Base-by-base conservation (phyloP, 1,139 yeast species). In the Candida sojae region DNA sequence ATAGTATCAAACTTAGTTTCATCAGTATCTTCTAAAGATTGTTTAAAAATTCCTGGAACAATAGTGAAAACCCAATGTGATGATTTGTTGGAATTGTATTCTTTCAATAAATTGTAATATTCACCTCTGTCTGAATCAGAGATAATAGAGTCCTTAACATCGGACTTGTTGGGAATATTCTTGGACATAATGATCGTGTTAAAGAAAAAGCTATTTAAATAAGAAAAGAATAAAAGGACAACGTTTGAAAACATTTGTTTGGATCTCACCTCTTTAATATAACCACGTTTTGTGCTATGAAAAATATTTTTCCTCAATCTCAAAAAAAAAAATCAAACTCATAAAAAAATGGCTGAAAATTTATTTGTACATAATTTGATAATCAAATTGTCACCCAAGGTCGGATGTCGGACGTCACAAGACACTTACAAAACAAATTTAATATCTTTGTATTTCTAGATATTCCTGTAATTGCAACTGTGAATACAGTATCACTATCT, bases 21-120 rank as follows among this genome's bases (percentile, higher is more conserved):
- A 55, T 75, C 77, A 0, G 79, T 75, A 1, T 57, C 66, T 1
- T 56, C 42, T 23, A 59, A 53, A 37, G 78, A 70, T 54, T 75
- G 80, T 55, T 68, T 62, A 61, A 75, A 75, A 36, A 61, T 55
- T 11, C 61, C 63, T 0, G 73, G 74, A 3, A 74, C 76, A 8
- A 67, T 58, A 43, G 69, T 72, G 48, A 73, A 75, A 30, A 52
- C 55, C 80, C 79, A 75, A 40, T 54, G 55, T 4, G 50, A 37
- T 1, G 50, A 45, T 3, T 48, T 36, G 5, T 34, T 29, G 21
- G 42, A n/a, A 39, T 56, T 49, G 32, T 53, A 57, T 40, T 57
- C 43, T 0, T 28, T 38, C 26, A 66, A 47, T 28, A 51, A 48
- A 9, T 39, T 13, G 10, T 50, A 37, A 45, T 64, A 67, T 6